Evolutionary conservation across 768 basidiomycete genomes (phyloP).

Genomic region (Imleria badia): DNA sequence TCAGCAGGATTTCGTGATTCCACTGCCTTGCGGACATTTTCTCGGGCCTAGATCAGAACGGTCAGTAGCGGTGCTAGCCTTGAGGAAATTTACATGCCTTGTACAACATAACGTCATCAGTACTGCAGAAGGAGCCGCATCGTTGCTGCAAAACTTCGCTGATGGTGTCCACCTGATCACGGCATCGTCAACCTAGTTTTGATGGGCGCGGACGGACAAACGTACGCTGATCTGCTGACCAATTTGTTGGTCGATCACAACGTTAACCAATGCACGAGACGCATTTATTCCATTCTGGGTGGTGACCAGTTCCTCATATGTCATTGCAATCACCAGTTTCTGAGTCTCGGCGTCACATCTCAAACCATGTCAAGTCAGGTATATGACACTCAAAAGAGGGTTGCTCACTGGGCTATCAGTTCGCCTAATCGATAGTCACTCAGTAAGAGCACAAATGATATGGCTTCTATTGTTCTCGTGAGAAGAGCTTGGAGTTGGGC

Average conservation of each 20-base stretch:
- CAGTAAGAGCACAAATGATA: conserved; percentile 89
- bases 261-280: conserved; percentile 88
- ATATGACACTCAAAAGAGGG: background rate
- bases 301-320: conserved; percentile 86
- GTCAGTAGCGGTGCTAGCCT: conserved; percentile 4
- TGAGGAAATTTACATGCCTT: conserved; percentile 54
- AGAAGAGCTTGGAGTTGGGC: conserved; percentile 73
- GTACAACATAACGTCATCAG: conserved; percentile 97
- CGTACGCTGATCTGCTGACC: conserved; percentile 92
- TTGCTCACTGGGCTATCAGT: conserved; percentile 72
- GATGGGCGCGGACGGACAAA: background rate
- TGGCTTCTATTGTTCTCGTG: conserved; percentile 86
- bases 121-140: conserved; percentile 97
- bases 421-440: conserved; percentile 90
- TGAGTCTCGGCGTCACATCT: conserved; percentile 78
- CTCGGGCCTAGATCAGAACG: conserved; percentile 65
- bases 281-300: conserved; percentile 82
- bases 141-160: conserved; percentile 92
- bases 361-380: conserved; percentile 6
- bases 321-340: conserved; percentile 63
- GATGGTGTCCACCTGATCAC: conserved; percentile 85
- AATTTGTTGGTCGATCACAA: conserved; percentile 97
- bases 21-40: conserved; percentile 87
- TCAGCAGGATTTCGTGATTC: conserved; percentile 75
- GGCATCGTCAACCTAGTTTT: conserved; percentile 7